Conservation (phyloP, 148 eudicot species). For the Rhododendron vialii region DNA sequence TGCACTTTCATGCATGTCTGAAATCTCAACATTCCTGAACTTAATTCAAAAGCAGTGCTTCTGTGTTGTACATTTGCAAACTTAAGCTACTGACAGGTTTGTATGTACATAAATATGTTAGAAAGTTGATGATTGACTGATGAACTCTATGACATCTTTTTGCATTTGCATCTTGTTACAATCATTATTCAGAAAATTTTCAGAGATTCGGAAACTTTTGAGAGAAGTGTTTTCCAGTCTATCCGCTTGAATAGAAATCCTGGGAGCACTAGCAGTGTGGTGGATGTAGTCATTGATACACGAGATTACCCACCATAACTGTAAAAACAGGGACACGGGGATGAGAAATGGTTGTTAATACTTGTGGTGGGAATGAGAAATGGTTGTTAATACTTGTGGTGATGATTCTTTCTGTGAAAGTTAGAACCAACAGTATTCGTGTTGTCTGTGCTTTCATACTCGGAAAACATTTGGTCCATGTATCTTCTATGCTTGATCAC, state of each 20-base stretch:
- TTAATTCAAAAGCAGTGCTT: neutral
- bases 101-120: neutral
- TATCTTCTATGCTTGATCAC: neutral
- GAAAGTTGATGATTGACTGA: neutral
- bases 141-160: too few species aligned
- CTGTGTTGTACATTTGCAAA: neutral
- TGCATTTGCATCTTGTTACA: constrained; percentile 2
- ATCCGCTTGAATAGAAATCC: neutral
- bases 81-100: neutral
- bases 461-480: neutral
- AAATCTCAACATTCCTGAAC: neutral
- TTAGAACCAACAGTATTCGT: neutral
- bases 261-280: neutral
- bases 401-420: neutral
- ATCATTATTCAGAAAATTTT: neutral
- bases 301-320: neutral
- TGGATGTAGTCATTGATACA: neutral
- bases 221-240: neutral
- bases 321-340: neutral
- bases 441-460: neutral
- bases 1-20: neutral
- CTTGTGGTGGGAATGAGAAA: neutral
- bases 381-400: neutral
- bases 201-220: neutral
- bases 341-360: neutral